Conservation (phyloP, 2,329 filamentous ascomycete genomes). For the Pseudogymnoascus sp. region DNA sequence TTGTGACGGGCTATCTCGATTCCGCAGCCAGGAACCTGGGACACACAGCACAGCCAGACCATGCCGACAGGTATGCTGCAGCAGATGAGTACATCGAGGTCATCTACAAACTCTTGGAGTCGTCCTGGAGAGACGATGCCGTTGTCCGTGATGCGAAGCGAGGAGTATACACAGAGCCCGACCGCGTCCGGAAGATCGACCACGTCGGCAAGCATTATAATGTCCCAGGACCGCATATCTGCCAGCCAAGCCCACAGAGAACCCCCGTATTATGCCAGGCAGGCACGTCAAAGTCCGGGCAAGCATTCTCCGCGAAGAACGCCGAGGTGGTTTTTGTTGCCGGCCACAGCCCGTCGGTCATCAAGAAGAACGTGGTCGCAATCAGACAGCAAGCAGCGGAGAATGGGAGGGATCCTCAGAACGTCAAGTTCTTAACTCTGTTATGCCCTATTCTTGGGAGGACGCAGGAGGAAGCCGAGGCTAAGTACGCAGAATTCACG, state of each 20-base stretch:
- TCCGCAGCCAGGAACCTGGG: conserved; percentile 59
- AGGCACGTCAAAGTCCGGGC: conserved; percentile 58
- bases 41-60: conserved; percentile 48
- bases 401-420: conserved; percentile 48
- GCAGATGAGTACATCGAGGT: conserved; percentile 59
- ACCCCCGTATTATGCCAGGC: conserved; percentile 64
- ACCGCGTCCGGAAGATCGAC: conserved; percentile 56
- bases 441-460: conserved; percentile 57
- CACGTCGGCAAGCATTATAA: conserved; percentile 57
- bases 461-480: conserved; percentile 58
- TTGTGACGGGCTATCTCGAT: conserved; percentile 63
- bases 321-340: conserved; percentile 66
- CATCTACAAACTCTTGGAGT: conserved; percentile 59
- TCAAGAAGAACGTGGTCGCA: conserved; percentile 55
- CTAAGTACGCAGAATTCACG: conserved; percentile 55
- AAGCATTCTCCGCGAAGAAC: conserved; percentile 60
- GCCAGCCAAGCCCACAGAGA: conserved; percentile 57
- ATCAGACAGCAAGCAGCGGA: conserved; percentile 49
- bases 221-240: conserved; percentile 59
- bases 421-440: conserved; percentile 61
- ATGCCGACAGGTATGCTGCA: conserved; percentile 58
- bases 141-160: conserved; percentile 51
- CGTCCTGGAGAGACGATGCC: conserved; percentile 59
- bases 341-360: conserved; percentile 54
- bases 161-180: conserved; percentile 52